Base-by-base conservation (phyloP, 805 yeast genomes). In the Saccharomyces mikatae region DNA sequence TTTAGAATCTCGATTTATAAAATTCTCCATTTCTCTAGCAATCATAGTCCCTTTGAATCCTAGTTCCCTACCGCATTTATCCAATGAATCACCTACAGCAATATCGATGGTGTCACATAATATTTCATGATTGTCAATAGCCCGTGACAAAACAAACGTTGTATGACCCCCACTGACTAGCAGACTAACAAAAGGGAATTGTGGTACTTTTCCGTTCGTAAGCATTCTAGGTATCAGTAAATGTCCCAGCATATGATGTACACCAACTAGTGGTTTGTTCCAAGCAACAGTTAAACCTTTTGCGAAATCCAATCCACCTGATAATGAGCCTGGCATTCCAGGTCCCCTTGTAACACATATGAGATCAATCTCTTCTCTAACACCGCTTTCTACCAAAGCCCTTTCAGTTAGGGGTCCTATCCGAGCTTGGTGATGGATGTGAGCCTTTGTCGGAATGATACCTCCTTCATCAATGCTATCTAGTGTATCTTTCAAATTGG, bases 161-260 rank as follows among this genome's bases (percentile, higher is more conserved):
- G 98, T 91, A 65, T 94, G 99, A 0, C 99, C 99, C 0, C 99
- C 99, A 62, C 95, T 86, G 17, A 84, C 91, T 30, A 94, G 71
- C 27, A 94, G 72, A 61, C 91, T 87, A 14, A 89, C 61, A 59
- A 87, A 89, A 1, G 95, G 95, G 60, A 74, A 86, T 17, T 65
- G 52, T 0, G 88, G 87, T 0, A 57, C 49, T 1, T 53, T 24
- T 0, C 80, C 82, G 50, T 73, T 74, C 51, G 70, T 63, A 24
- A 66, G 71, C 66, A 82, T 67, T 51, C 90, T 68, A 1, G 90
- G 83, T 0, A 88, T 76, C 29, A 94, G 68, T 4, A 94, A 72
- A 71, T 94, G 99, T 0, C 96, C 99, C 50, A 92, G 74, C 99
- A 94, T 92, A 64, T 94, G 99, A 67, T 94, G 96, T 0, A 92